A percentile compares a stretch with the other conserved stretches of the same genome.
phyloP scores from a whole-genome alignment of 2,329 filamentous ascomycete species.

The Aspergillus aculeatus region DNA sequence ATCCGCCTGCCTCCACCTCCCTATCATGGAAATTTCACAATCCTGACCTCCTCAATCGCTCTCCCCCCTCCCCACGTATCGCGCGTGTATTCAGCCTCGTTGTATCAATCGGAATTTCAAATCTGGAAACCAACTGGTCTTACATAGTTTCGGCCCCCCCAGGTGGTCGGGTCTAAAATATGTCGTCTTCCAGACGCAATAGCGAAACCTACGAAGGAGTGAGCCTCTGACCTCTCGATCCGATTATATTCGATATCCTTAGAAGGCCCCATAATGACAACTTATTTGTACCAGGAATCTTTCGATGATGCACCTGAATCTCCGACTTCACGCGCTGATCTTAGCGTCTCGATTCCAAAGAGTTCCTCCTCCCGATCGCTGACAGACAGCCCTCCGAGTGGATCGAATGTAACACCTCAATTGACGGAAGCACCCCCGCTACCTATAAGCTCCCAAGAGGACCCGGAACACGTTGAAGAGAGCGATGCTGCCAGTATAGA shows the following conservation, averaged over 20 bases:
- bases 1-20: conserved; percentile 8
- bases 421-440: conserved; percentile 32
- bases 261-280: conserved; percentile 11
- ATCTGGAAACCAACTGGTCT: conserved; percentile 9
- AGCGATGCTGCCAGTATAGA: conserved; percentile 26
- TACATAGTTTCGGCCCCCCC: conserved; percentile 4
- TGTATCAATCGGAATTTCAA: conserved; percentile 3
- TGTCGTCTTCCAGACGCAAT: conserved; percentile 35
- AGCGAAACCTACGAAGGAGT: conserved; percentile 47
- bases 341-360: conserved; percentile 33
- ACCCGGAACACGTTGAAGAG: conserved; percentile 22
- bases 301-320: conserved; percentile 75
- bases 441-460: conserved; percentile 28
- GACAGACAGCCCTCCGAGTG: conserved; percentile 46
- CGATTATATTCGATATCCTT: conserved; percentile 3
- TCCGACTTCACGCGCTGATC: conserved; percentile 28
- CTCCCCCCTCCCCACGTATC: not conserved
- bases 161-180: conserved; percentile 22
- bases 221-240: conserved; percentile 14
- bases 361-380: conserved; percentile 62
- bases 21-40: conserved; percentile 20
- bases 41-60: not conserved
- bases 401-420: conserved; percentile 38
- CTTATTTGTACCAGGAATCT: conserved; percentile 56
- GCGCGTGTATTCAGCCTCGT: conserved; percentile 2